Evolutionary conservation across 441 rosid species (phyloP).

Genomic region (Dalechampia spathulata): DNA sequence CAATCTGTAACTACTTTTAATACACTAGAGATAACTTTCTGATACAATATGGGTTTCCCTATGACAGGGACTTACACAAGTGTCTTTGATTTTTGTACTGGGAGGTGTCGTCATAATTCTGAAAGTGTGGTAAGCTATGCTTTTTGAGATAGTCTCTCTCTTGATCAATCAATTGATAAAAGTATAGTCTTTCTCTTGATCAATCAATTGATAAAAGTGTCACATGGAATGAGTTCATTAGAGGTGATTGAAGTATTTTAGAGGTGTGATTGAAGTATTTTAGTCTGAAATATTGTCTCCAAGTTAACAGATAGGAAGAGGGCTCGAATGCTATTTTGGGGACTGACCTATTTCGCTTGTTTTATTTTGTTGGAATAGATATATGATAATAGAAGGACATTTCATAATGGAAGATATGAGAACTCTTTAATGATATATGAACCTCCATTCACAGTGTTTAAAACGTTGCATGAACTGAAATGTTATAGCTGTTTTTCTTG

Average conservation of each 20-base stretch:
- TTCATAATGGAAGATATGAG: too few species aligned
- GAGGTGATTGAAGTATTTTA: background rate
- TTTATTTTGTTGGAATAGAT: background rate
- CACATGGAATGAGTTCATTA: too few species aligned
- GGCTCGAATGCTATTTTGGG: background rate
- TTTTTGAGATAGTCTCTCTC: constrained; percentile 3
- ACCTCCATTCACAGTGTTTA: too few species aligned
- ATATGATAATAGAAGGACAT: background rate
- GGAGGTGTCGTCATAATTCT: constrained; percentile 94
- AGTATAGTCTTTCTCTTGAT: background rate
- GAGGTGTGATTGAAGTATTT: background rate
- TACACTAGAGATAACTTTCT: too few species aligned
- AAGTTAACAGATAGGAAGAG: background rate
- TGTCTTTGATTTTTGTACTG: constrained; percentile 87
- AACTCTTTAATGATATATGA: too few species aligned
- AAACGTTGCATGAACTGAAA: background rate
- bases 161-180: background rate
- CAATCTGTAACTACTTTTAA: background rate
- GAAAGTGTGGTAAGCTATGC: constrained; percentile 77
- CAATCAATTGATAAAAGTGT: too few species aligned
- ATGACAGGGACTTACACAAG: constrained; percentile 55
- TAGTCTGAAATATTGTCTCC: background rate
- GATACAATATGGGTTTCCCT: too few species aligned
- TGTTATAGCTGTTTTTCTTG: background rate
- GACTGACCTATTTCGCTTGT: background rate